Evolutionary conservation across 1,284 basidiomycete genomes (phyloP), one percentile per base, ranked within the genome.

Genomic region (Malassezia sp.): DNA sequence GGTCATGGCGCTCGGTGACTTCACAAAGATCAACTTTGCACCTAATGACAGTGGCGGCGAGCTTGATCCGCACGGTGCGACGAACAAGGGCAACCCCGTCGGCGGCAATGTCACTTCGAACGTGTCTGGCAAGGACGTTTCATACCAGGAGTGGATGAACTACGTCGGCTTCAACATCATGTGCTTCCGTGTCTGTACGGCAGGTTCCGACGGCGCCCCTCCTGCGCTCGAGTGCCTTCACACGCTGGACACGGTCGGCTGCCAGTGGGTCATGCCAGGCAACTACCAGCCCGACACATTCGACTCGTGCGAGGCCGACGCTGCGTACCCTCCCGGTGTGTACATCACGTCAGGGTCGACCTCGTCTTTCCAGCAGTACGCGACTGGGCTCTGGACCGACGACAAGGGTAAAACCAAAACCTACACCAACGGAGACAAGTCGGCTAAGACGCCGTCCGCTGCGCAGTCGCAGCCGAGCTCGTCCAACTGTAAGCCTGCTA

Each of bases 31-130:
- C 39, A 54, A 54, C 40, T 52, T 70, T 36, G 37, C 53, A 45
- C 34, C 46, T 3, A 53, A 49, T 21, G 67, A 70, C 49, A 46
- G 56, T 31, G 67, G 67, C 10, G 67, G 67, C 40, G 67, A 70
- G 48, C 62, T 70, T 24, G 67, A 70, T 60, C 67, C 67, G 1
- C 67, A 70, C 62, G 67, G 67, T 35, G 61, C 63, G 18, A 66
- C 61, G 31, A 54, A 57, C 66, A 56, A 54, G 52, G 75, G 75
- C 36, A 77, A 77, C 72, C 75, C 75, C 37, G 61, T 74, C 40
- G 75, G 75, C 38, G 75, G 75, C 27, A 75, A 76, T 57, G 75
- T 76, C 40, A 76, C 75, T 31, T 71, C 72, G 45, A 75, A 76
- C 65, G 66, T 73, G 20, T 71, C 72, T 8, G 75, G 75, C 22